Conservation (phyloP, 192 early-diverging fungal species). For the Gorgonomyces haynaldii region DNA sequence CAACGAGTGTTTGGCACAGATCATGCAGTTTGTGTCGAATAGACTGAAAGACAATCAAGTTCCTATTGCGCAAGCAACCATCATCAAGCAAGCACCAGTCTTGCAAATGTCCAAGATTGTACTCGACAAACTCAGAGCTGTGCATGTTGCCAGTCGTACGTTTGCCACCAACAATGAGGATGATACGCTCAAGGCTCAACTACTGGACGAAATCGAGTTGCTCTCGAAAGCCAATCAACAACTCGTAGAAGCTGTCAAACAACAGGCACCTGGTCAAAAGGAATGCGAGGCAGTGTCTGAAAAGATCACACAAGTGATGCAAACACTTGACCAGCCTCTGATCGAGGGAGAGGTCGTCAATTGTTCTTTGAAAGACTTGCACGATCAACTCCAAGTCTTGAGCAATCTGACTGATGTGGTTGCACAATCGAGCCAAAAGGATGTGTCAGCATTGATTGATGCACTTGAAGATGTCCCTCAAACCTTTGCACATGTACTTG, state of each 20-base stretch:
- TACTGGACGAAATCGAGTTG: constrained; percentile 14
- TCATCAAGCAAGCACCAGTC: constrained; percentile 16
- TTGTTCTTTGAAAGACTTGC: too few relatives aligned
- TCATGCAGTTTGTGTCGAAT: constrained; percentile 21
- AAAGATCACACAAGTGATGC: constrained; percentile 23
- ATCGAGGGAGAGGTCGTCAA: constrained; percentile 36
- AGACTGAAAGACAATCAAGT: too few relatives aligned
- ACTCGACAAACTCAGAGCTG: neutral
- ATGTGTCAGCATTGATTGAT: too few relatives aligned
- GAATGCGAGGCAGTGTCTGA: constrained; percentile 35
- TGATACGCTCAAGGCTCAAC: constrained; percentile 24
- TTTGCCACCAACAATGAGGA: constrained; percentile 22
- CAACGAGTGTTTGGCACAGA: constrained; percentile 27
- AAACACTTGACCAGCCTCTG: constrained; percentile 27
- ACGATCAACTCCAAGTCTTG: too few relatives aligned
- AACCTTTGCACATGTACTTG: too few relatives aligned
- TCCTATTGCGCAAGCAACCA: constrained; percentile 27
- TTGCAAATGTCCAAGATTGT: constrained; percentile 30
- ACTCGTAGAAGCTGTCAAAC: constrained; percentile 19
- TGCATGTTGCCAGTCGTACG: constrained; percentile 13
- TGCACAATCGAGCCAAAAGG: too few relatives aligned
- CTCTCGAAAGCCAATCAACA: constrained; percentile 21
- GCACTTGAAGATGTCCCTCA: too few relatives aligned
- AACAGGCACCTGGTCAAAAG: constrained; percentile 37
- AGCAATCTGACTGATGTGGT: too few relatives aligned